Percentiles rank a stretch among this genome's conserved stretches.
These are phyloP conservation scores for Plasmodium gonderi DNA, from an alignment of 169 alveolate species.

Conservation along the genomic window DNA sequence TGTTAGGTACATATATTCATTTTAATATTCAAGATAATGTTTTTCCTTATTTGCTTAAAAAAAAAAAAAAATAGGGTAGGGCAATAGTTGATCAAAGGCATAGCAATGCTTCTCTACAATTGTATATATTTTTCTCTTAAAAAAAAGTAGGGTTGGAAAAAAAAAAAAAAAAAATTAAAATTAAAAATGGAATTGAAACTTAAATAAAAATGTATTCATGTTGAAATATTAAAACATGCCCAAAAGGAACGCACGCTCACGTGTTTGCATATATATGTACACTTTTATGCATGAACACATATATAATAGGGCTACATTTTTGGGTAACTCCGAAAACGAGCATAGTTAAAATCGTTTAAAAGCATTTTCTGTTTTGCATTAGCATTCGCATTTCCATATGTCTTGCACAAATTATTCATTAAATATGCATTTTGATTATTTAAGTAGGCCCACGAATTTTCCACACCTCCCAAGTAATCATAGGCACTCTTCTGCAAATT, in stretches of 20 bases:
- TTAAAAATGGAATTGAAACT: background rate
- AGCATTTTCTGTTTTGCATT: constrained; percentile 25
- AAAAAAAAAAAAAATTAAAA: background rate
- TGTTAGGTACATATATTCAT: background rate
- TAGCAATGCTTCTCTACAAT: background rate
- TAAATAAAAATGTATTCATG: background rate
- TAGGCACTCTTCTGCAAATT: constrained; percentile 18
- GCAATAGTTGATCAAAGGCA: background rate
- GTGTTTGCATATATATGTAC: background rate
- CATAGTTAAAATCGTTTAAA: constrained; percentile 30
- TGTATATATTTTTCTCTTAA: background rate
- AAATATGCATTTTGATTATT: constrained; percentile 31
- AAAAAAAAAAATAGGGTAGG: background rate
- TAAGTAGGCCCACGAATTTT: constrained; percentile 10
- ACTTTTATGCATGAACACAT: background rate
- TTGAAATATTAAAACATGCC: background rate
- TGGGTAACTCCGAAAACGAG: constrained; percentile 21
- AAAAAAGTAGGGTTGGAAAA: background rate
- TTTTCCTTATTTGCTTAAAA: background rate
- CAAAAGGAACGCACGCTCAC: background rate
- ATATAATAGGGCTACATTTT: constrained; percentile 1
- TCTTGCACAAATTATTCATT: constrained; percentile 20
- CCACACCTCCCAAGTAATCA: constrained; percentile 25
- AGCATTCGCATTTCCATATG: constrained; percentile 40
- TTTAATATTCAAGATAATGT: background rate